Conservation (phyloP, 192 early-diverging fungal genomes). For the Gaertneriomyces semiglobifer region DNA sequence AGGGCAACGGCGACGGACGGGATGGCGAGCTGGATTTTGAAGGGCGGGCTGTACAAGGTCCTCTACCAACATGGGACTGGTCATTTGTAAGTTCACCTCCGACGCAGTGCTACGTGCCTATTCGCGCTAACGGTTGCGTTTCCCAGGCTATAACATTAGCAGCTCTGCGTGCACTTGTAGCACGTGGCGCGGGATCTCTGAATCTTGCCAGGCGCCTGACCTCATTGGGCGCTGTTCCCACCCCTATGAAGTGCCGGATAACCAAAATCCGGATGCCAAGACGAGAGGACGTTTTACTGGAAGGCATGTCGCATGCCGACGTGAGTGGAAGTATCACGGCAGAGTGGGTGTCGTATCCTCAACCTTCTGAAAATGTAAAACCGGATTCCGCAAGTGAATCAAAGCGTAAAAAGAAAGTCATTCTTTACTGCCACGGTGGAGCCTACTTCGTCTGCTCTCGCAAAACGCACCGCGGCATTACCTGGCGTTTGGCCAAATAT, state of each 20-base stretch:
- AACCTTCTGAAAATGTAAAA: background rate
- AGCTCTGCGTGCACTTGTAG: slow-evolving; percentile 15
- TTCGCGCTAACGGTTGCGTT: background rate
- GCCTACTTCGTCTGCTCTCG: slow-evolving; percentile 37
- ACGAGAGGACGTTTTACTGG: slow-evolving; percentile 25
- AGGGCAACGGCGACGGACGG: too few species aligned
- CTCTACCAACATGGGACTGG: slow-evolving; percentile 21
- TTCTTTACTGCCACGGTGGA: slow-evolving; percentile 75
- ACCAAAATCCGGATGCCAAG: slow-evolving; percentile 35
- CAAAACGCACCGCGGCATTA: slow-evolving; percentile 38
- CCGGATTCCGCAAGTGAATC: background rate
- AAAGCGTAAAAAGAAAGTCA: slow-evolving; percentile 42
- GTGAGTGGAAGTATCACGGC: slow-evolving; percentile 37
- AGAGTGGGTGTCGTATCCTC: slow-evolving; percentile 33
- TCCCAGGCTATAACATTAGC: slow-evolving; percentile 15
- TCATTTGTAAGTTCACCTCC: slow-evolving; percentile 15
- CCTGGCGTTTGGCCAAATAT: slow-evolving; percentile 48
- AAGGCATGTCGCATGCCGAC: slow-evolving; percentile 27
- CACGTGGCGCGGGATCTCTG: slow-evolving; percentile 17
- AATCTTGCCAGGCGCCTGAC: slow-evolving; percentile 18
- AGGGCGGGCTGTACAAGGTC: background rate
- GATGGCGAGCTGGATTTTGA: too few species aligned
- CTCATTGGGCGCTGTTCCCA: slow-evolving; percentile 24
- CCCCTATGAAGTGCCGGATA: slow-evolving; percentile 19
- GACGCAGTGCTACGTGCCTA: background rate